phyloP scores from a whole-genome alignment of 192 early-diverging fungal species.

The Coemansia sp. region DNA sequence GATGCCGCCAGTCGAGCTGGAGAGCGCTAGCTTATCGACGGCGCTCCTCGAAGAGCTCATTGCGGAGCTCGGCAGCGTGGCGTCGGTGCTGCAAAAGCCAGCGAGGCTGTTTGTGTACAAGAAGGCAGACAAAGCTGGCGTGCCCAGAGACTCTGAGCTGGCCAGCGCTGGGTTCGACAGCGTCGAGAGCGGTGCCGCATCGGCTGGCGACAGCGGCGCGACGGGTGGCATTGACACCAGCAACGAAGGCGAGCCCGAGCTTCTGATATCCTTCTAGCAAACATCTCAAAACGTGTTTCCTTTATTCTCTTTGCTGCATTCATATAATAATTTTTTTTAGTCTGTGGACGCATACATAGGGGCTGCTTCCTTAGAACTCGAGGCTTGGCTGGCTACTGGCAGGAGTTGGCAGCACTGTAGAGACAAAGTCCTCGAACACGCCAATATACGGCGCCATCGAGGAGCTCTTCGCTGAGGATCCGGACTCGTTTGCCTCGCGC shows the following conservation, averaged over 20 bases:
- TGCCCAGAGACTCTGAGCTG: conserved; percentile 20
- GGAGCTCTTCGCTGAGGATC: conserved; percentile 7
- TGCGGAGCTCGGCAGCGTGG: conserved; percentile 82
- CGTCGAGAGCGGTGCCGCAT: conserved; percentile 4
- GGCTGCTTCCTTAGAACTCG: conserved; percentile 32
- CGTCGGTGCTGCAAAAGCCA: conserved; percentile 96
- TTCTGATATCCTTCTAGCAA: conserved; percentile 46
- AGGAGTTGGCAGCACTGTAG: conserved; percentile 17
- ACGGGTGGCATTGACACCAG: conserved; percentile 12
- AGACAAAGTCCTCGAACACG: conserved; percentile 71
- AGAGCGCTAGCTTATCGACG: conserved; percentile 67
- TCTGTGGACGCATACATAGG: no score
- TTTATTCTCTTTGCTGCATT: neutral
- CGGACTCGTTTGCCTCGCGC: conserved; percentile 61
- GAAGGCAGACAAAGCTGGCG: conserved; percentile 37
- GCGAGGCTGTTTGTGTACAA: conserved; percentile 70
- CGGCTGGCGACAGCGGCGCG: conserved; percentile 6
- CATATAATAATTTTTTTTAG: neutral
- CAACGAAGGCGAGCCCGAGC: conserved; percentile 54
- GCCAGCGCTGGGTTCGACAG: conserved; percentile 6
- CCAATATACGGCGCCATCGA: conserved; percentile 65
- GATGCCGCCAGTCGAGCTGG: conserved; percentile 81
- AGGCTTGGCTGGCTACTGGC: conserved; percentile 22
- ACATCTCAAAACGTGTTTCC: neutral
- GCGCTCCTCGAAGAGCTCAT: conserved; percentile 86